Base-by-base conservation (phyloP, 2,329 filamentous ascomycete species). In the Zarea fungicola region DNA sequence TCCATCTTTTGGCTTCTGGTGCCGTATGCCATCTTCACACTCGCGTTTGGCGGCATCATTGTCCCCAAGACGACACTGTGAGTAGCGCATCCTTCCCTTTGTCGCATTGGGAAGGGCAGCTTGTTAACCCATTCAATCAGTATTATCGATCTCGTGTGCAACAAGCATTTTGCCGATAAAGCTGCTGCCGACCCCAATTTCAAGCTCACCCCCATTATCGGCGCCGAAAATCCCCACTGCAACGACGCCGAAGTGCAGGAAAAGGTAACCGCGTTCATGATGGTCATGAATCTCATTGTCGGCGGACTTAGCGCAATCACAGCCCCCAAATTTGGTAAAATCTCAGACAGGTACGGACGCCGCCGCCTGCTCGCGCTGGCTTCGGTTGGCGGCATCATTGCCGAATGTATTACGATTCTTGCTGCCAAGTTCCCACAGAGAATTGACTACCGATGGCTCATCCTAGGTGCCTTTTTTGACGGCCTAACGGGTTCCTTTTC, bases 401-500 rank as follows among this genome's bases (percentile, higher is more conserved):
- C 77, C 42, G 93, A 97, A 64, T 64, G 85, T 34, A 75, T 95
- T 52, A 89, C 85, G 6, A 87, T 96, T 50, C 62, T 93, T 4
- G 84, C 89, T 2, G 90, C 84, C 21, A 85, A 77, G 53, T 90
- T 81, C 57, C 86, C 90, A 0, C 81, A 90, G 10, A 69, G 68
- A 1, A 70, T 96, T 43, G 78, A 85, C 53, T 88, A 95, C 59
- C 83, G 86, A 48, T 87, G 88, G 79, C 71, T 99, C 19, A 70
- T 97, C 6, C 64, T 92, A 1, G 89, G 89, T 9, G 80, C 84
- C 29, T 73, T 87, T 9, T 74, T 91, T 39, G 93, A 99, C 61
- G 93, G 93, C 5, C 61, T 96, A 5, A 83, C 83, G 9, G 93
- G 93, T 7, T 96, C 91, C 1, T 96, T 96, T 63, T 95, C 90